Conservation (phyloP, 495 filamentous ascomycete genomes). For the Aspergillus nanangensis region DNA sequence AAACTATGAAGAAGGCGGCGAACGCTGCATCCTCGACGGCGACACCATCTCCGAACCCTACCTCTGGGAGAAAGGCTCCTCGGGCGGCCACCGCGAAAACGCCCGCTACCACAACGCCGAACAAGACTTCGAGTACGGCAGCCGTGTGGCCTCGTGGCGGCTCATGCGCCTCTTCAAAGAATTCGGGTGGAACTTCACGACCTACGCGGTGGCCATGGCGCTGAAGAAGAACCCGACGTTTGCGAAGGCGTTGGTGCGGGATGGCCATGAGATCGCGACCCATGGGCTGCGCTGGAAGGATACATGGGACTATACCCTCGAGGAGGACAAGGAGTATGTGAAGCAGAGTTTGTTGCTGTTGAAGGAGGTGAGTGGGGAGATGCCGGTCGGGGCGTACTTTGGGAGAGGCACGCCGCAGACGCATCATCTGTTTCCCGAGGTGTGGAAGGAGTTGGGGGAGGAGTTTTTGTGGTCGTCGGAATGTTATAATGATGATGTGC, state of each 20-base stretch:
- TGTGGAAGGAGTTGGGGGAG: conserved; percentile 5
- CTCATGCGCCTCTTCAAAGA: conserved; percentile 12
- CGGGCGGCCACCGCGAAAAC: background rate
- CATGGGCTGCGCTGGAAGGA: conserved; percentile 1
- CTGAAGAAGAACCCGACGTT: conserved; percentile 6
- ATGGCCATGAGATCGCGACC: conserved; percentile 4
- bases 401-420: conserved; percentile 6
- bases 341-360: background rate
- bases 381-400: conserved; percentile 7
- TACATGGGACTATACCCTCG: conserved; percentile 2
- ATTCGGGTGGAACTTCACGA: conserved; percentile 9
- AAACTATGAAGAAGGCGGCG: conserved; percentile 7
- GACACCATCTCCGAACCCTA: conserved; percentile 7
- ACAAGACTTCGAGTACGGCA: conserved; percentile 7
- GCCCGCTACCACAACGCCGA: conserved; percentile 6
- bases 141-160: conserved; percentile 6
- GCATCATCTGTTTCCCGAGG: conserved; percentile 4
- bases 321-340: conserved; percentile 5
- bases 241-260: background rate
- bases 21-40: conserved; percentile 13
- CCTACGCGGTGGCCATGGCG: conserved; percentile 7
- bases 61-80: conserved; percentile 11
- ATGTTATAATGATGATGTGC: conserved; percentile 9
- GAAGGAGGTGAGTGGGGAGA: conserved; percentile 7
- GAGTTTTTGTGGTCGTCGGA: conserved; percentile 4